phyloP scores from a whole-genome alignment of 1,284 basidiomycete genomes.

The Sphagnurus paluster region DNA sequence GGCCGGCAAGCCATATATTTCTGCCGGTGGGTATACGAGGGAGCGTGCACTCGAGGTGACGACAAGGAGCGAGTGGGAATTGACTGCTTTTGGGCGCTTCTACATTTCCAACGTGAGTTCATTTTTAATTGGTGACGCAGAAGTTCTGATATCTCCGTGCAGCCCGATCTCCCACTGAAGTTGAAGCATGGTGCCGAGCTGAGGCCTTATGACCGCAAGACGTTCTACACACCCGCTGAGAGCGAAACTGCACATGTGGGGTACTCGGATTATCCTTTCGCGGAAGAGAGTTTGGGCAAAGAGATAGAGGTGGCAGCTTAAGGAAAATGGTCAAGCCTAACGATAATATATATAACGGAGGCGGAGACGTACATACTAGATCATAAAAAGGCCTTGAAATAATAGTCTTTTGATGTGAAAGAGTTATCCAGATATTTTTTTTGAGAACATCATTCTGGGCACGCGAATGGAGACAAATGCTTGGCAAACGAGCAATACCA shows the following conservation, averaged over 20 bases:
- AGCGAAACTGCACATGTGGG: slow-evolving; percentile 27
- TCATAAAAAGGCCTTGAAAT: too few species aligned
- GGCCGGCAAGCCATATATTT: slow-evolving; percentile 41
- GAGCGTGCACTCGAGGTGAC: slow-evolving; percentile 29
- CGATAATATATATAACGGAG: too few species aligned
- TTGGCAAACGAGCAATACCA: too few species aligned
- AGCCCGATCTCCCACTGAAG: slow-evolving; percentile 55
- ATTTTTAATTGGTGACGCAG: background rate
- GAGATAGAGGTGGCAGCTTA: too few species aligned
- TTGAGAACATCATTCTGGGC: too few species aligned
- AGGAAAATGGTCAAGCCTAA: too few species aligned
- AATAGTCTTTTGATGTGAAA: too few species aligned
- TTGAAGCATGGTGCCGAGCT: slow-evolving; percentile 32
- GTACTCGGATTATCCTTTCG: background rate
- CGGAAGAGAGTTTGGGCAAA: too few species aligned
- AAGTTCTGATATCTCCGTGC: slow-evolving; percentile 12
- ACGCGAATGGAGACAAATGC: too few species aligned
- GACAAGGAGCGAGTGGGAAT: slow-evolving; percentile 27
- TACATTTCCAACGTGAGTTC: slow-evolving; percentile 33
- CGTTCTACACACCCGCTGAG: slow-evolving; percentile 40
- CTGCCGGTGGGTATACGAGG: slow-evolving; percentile 46
- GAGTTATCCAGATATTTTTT: too few species aligned
- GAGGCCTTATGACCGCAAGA: slow-evolving; percentile 29
- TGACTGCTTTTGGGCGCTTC: slow-evolving; percentile 48
- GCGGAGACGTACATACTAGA: too few species aligned